These are phyloP conservation scores for Cryptococcus sp. DNA, from an alignment of 1,284 basidiomycete species.

Conservation along the genomic window DNA sequence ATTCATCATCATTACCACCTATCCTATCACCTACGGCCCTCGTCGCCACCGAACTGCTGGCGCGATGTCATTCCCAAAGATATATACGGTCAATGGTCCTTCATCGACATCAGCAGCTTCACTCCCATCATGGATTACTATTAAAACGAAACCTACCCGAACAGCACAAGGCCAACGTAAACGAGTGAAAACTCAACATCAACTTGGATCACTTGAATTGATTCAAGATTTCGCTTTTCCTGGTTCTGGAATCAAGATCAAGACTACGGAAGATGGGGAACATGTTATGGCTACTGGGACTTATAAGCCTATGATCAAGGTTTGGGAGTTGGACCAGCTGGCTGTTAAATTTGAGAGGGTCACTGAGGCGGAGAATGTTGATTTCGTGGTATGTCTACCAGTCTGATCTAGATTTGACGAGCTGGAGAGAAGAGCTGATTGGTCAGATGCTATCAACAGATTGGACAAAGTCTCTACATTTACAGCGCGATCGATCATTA, in stretches of 20 bases:
- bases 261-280: conserved; percentile 84
- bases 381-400: conserved; percentile 80
- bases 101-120: conserved; percentile 75
- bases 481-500: conserved; percentile 92
- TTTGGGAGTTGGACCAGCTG: conserved; percentile 92
- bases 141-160: conserved; percentile 52
- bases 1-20: too few species aligned
- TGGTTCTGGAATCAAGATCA: conserved; percentile 87
- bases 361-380: conserved; percentile 94
- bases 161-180: conserved; percentile 36
- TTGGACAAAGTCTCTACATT: conserved; percentile 98
- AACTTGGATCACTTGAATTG: conserved; percentile 62
- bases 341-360: conserved; percentile 95
- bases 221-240: conserved; percentile 97
- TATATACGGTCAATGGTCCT: conserved; percentile 87
- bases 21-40: too few species aligned
- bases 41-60: too few species aligned
- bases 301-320: conserved; percentile 96
- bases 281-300: conserved; percentile 92
- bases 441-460: conserved; percentile 87
- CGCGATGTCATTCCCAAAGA: conserved; percentile 57
- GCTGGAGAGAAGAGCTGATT: not conserved
- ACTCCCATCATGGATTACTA: conserved; percentile 81
- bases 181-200: conserved; percentile 44
- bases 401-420: not conserved